Conservation (phyloP, 164 flowering plant species). For the Saururus chinensis region DNA sequence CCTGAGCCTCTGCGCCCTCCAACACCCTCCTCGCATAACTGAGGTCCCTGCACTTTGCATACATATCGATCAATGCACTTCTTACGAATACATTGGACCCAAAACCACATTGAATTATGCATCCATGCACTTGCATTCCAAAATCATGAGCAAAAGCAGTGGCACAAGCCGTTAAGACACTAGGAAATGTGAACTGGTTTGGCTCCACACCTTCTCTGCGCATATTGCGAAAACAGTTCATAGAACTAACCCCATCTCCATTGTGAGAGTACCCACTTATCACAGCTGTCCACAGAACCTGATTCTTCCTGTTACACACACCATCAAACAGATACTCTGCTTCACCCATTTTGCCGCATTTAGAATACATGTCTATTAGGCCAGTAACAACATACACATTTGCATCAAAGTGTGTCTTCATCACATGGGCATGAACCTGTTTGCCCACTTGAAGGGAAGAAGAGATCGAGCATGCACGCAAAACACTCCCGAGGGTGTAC, state of each 20-base stretch:
- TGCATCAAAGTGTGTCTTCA: constrained; percentile 40
- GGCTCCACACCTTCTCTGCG: constrained; percentile 33
- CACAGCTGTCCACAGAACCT: constrained; percentile 79
- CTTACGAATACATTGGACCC: constrained; percentile 52
- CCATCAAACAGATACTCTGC: constrained; percentile 48
- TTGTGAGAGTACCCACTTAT: constrained; percentile 65
- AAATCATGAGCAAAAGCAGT: constrained; percentile 20
- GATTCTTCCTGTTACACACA: constrained; percentile 30
- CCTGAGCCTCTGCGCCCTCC: constrained; percentile 37
- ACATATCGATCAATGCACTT: constrained; percentile 76
- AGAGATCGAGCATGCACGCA: constrained; percentile 42
- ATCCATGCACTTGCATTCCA: constrained; percentile 74
- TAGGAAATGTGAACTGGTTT: constrained; percentile 73
- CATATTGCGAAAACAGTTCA: constrained; percentile 52
- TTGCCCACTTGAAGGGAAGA: constrained; percentile 35
- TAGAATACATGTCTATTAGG: constrained; percentile 78
- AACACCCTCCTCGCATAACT: constrained; percentile 37
- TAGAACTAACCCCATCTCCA: constrained; percentile 30
- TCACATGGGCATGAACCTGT: constrained; percentile 48
- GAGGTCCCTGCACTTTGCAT: constrained; percentile 63
- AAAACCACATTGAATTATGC: constrained; percentile 50
- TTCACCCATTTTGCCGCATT: constrained; percentile 39
- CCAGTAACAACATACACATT: constrained; percentile 56
- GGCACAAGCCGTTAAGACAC: constrained; percentile 61
- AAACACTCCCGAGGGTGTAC: constrained; percentile 55